Evolutionary conservation across 164 flowering plant species (phyloP).

Genomic region (Liquidambar formosana): DNA sequence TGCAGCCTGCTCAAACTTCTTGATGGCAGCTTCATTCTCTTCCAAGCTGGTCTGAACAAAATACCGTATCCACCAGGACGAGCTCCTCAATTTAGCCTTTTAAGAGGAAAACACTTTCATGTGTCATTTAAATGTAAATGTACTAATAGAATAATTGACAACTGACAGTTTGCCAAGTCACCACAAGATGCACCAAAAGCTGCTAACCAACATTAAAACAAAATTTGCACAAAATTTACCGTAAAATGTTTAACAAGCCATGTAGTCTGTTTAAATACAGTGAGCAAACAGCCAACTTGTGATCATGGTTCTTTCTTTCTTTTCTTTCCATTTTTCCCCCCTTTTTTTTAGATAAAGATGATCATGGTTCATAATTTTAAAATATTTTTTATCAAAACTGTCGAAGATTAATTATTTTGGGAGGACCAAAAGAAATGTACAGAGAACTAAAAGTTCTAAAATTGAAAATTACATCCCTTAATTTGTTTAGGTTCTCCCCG

Average conservation of each 20-base stretch:
- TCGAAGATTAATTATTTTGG: background rate
- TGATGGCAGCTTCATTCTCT: conserved; percentile 67
- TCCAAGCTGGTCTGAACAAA: conserved; percentile 68
- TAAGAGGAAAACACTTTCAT: conserved; percentile 9
- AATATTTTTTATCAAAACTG: background rate
- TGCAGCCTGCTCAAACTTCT: conserved; percentile 78
- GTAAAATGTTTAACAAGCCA: background rate
- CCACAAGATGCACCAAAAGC: background rate
- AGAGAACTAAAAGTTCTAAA: background rate
- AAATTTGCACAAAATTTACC: background rate
- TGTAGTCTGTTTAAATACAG: background rate
- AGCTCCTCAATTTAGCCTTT: conserved; percentile 84
- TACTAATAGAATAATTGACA: background rate
- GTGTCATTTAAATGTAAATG: background rate
- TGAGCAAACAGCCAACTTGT: background rate
- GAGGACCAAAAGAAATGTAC: background rate
- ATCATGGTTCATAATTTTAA: background rate
- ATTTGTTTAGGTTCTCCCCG: background rate
- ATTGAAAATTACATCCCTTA: background rate
- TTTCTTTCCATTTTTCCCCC: too few relatives aligned
- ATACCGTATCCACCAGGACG: conserved; percentile 79
- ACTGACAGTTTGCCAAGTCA: background rate
- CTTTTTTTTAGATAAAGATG: too few relatives aligned
- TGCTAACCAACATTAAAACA: background rate
- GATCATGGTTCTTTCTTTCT: too few relatives aligned